phyloP scores from a whole-genome alignment of 1,284 basidiomycete genomes.

The Pseudozyma sp. region DNA sequence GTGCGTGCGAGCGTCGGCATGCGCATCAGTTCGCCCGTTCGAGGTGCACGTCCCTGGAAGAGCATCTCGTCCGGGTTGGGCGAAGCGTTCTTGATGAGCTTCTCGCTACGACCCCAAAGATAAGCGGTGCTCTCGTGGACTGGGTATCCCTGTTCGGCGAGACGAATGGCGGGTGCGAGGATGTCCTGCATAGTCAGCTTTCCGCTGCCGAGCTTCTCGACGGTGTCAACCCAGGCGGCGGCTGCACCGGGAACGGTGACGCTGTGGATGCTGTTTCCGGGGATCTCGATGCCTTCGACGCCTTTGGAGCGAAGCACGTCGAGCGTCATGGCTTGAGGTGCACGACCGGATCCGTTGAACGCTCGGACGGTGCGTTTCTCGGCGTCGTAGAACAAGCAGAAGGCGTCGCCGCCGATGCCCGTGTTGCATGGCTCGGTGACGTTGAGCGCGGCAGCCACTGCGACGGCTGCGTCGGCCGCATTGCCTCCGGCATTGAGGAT shows the following conservation, averaged over 20 bases:
- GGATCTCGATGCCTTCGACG: constrained; percentile 73
- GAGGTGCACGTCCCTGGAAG: constrained; percentile 77
- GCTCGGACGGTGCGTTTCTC: constrained; percentile 82
- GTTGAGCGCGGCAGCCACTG: constrained; percentile 87
- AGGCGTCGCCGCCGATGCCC: constrained; percentile 80
- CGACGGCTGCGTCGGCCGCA: constrained; percentile 76
- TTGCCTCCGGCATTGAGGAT: constrained; percentile 90
- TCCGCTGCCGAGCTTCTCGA: constrained; percentile 85
- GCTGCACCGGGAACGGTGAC: constrained; percentile 95
- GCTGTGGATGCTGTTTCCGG: constrained; percentile 75
- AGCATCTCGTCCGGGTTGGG: constrained; percentile 86
- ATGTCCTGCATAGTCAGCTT: constrained; percentile 82
- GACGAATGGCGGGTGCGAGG: constrained; percentile 76
- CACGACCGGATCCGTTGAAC: constrained; percentile 85
- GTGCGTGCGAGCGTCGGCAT: constrained; percentile 82
- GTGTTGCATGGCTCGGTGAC: constrained; percentile 70
- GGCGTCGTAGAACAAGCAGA: constrained; percentile 90
- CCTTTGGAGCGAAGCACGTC: constrained; percentile 80
- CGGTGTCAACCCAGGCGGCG: constrained; percentile 90
- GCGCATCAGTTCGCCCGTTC: constrained; percentile 68
- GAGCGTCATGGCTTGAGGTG: constrained; percentile 78
- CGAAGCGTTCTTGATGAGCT: constrained; percentile 82
- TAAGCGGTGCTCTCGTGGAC: constrained; percentile 56
- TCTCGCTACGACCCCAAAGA: constrained; percentile 80
- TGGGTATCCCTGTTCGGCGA: constrained; percentile 66